Percentiles rank a stretch among this genome's conserved stretches.
These are phyloP conservation scores for Nicotiana obtusifolia DNA, from an alignment of 257 asterid genomes.

Conservation along the genomic window DNA sequence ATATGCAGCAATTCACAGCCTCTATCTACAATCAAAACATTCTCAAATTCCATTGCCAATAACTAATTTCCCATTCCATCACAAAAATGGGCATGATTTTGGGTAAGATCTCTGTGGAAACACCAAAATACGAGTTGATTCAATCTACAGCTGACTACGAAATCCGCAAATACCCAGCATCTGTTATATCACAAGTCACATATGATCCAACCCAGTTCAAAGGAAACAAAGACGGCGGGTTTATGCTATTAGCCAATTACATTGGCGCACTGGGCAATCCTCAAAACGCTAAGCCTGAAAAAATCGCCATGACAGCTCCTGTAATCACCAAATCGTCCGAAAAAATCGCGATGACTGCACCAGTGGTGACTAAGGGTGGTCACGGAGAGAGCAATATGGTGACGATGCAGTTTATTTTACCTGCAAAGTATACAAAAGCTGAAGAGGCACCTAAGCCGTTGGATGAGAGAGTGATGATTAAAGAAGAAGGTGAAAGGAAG, in stretches of 20 bases:
- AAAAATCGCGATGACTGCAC: constrained; percentile 73
- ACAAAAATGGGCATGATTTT: constrained; percentile 57
- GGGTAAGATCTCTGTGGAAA: constrained; percentile 70
- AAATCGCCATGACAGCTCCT: constrained; percentile 75
- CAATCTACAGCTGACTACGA: constrained; percentile 58
- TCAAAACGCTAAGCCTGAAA: constrained; percentile 60
- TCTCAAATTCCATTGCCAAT: neutral
- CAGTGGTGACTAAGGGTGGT: constrained; percentile 56
- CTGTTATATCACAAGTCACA: constrained; percentile 74
- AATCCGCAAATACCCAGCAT: constrained; percentile 59
- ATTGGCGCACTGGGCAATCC: constrained; percentile 82
- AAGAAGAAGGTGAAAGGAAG: constrained; percentile 78
- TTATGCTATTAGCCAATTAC: constrained; percentile 57
- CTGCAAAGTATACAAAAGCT: constrained; percentile 51
- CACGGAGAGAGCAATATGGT: constrained; percentile 28
- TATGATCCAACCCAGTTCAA: constrained; percentile 60
- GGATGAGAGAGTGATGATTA: constrained; percentile 72
- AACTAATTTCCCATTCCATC: neutral
- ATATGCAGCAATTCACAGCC: neutral
- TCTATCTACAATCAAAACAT: no score
- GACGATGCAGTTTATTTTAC: constrained; percentile 82
- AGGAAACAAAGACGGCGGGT: constrained; percentile 79
- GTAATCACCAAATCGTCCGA: constrained; percentile 64
- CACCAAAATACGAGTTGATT: constrained; percentile 52
- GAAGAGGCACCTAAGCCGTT: constrained; percentile 84